Percentiles rank a stretch among this genome's conserved stretches.
Evolutionary conservation across 176 grass and related monocot species (phyloP).

Genomic region (Saccharum officinarum): DNA sequence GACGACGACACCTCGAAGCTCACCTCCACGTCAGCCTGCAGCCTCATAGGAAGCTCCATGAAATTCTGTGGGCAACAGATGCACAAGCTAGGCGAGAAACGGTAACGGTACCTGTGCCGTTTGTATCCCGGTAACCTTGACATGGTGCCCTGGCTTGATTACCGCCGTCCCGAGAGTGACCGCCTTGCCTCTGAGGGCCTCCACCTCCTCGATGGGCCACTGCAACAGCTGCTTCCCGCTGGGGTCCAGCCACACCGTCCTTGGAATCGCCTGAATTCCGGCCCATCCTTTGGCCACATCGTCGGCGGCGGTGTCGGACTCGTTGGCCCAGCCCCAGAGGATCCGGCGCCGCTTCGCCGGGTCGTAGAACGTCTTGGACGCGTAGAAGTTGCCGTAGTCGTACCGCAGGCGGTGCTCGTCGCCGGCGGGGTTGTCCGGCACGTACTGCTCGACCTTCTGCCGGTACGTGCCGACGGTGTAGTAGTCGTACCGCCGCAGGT

Average conservation of each 20-base stretch:
- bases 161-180: slow-evolving; percentile 32
- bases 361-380: slow-evolving; percentile 89
- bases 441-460: slow-evolving; percentile 42
- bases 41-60: not conserved
- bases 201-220: slow-evolving; percentile 82
- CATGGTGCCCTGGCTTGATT: slow-evolving; percentile 38
- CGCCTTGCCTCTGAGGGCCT: slow-evolving; percentile 45
- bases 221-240: slow-evolving; percentile 68
- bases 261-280: slow-evolving; percentile 79
- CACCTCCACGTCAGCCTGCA: slow-evolving; percentile 80
- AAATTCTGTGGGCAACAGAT: no score
- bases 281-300: slow-evolving; percentile 77
- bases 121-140: slow-evolving; percentile 58
- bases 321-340: slow-evolving; percentile 88
- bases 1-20: slow-evolving; percentile 55
- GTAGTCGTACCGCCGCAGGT: slow-evolving; percentile 63
- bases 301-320: slow-evolving; percentile 53
- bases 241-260: slow-evolving; percentile 66
- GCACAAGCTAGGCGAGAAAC: not conserved
- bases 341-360: slow-evolving; percentile 54
- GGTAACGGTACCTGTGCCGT: slow-evolving; percentile 45
- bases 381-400: slow-evolving; percentile 94
- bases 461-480: slow-evolving; percentile 76
- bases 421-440: slow-evolving; percentile 51
- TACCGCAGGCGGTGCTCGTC: slow-evolving; percentile 59